Percentiles rank a stretch among this genome's conserved stretches.
phyloP scores from a whole-genome alignment of 805 yeast genomes.

The Komagataella pseudopastoris region DNA sequence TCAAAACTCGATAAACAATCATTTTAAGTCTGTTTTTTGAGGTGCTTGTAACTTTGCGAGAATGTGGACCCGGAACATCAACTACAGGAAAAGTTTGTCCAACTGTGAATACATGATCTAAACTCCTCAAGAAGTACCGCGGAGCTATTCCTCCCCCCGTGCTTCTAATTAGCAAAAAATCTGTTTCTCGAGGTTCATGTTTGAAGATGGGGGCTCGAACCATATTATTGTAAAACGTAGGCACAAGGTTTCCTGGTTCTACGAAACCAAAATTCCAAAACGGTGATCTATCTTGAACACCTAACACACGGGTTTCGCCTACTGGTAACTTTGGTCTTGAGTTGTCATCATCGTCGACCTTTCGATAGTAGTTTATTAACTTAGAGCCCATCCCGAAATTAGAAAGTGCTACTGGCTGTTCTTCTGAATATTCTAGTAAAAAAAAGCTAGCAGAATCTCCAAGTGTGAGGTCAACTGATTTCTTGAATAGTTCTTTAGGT shows the following conservation, averaged over 20 bases:
- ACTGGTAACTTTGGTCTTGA: slow-evolving; percentile 77
- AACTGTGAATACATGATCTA: slow-evolving; percentile 68
- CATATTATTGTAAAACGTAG: slow-evolving; percentile 86
- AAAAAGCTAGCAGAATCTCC: slow-evolving; percentile 75
- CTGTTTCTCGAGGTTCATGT: slow-evolving; percentile 70
- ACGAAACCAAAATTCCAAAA: slow-evolving; percentile 98
- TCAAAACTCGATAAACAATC: slow-evolving; percentile 83
- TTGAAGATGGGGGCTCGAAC: slow-evolving; percentile 84
- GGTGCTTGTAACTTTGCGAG: slow-evolving; percentile 88
- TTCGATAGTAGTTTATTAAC: slow-evolving; percentile 84
- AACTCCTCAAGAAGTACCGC: slow-evolving; percentile 51
- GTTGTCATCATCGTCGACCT: slow-evolving; percentile 65
- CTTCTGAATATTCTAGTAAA: slow-evolving; percentile 83
- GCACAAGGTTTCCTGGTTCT: slow-evolving; percentile 86
- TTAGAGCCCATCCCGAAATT: slow-evolving; percentile 95
- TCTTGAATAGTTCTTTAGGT: slow-evolving; percentile 56
- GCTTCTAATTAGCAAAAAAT: slow-evolving; percentile 68
- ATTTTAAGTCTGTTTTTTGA: slow-evolving; percentile 82
- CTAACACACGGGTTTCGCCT: slow-evolving; percentile 92
- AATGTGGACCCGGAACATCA: slow-evolving; percentile 95
- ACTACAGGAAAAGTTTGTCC: slow-evolving; percentile 91
- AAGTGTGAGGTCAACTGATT: slow-evolving; percentile 62
- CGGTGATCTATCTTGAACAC: slow-evolving; percentile 93
- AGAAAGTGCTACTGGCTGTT: slow-evolving; percentile 67
- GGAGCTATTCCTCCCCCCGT: slow-evolving; percentile 65